Evolutionary conservation across 2,329 filamentous ascomycete species (phyloP).

Genomic region (Didymella pinodella): DNA sequence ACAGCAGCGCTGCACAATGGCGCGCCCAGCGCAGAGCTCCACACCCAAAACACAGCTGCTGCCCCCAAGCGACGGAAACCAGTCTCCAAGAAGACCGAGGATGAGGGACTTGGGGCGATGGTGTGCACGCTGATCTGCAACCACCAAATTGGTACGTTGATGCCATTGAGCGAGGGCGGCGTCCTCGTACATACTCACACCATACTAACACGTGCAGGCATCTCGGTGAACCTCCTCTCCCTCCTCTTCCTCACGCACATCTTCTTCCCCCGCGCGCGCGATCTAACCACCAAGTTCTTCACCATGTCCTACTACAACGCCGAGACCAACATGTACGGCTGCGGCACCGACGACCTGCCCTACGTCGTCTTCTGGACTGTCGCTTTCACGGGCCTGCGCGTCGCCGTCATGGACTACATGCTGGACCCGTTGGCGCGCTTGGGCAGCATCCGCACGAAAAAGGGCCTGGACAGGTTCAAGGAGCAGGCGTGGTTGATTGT

Average conservation of each 20-base stretch:
- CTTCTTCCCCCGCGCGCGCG: constrained; percentile 80
- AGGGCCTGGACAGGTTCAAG: constrained; percentile 82
- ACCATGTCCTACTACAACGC: constrained; percentile 83
- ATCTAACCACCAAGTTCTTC: constrained; percentile 87
- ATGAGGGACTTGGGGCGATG: constrained; percentile 67
- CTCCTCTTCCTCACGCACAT: constrained; percentile 83
- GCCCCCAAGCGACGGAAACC: constrained; percentile 31
- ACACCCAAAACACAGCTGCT: constrained; percentile 22
- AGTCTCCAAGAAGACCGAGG: constrained; percentile 62
- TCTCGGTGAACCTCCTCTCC: constrained; percentile 85
- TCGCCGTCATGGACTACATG: constrained; percentile 84
- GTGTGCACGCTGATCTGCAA: constrained; percentile 75
- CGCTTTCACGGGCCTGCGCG: constrained; percentile 85
- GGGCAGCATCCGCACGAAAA: constrained; percentile 76
- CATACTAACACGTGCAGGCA: constrained; percentile 61
- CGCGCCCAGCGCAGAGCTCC: constrained; percentile 21
- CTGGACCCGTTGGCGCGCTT: constrained; percentile 78
- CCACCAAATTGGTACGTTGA: constrained; percentile 77
- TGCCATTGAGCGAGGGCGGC: neutral
- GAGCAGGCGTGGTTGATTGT: constrained; percentile 93
- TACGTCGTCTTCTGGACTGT: constrained; percentile 81
- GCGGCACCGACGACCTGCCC: constrained; percentile 80
- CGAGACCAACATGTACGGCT: constrained; percentile 71
- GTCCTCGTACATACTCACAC: neutral
- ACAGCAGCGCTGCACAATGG: constrained; percentile 25